These are phyloP conservation scores for Polyporus tsugae DNA, from an alignment of 1,284 basidiomycete genomes.

Conservation along the genomic window DNA sequence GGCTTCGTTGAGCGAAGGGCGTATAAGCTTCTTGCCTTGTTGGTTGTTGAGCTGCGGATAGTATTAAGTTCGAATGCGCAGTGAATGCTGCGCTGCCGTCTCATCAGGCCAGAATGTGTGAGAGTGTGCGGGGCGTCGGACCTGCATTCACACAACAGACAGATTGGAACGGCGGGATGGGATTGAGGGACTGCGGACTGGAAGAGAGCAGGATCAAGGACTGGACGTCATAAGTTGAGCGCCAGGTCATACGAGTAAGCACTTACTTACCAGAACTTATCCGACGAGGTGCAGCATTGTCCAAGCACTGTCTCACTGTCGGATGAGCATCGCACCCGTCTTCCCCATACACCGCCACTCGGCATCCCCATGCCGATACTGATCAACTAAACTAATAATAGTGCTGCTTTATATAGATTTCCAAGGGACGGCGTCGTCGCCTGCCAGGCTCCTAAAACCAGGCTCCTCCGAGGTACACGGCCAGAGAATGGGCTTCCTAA, in stretches of 20 bases:
- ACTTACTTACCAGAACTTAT: not conserved
- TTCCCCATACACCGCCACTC: not conserved
- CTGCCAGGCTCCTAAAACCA: too few species aligned
- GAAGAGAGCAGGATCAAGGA: not conserved
- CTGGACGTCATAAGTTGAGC: not conserved
- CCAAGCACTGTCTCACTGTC: not conserved
- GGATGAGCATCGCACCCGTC: not conserved
- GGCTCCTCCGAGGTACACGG: too few species aligned
- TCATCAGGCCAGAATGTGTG: not conserved
- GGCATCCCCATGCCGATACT: constrained; percentile 1
- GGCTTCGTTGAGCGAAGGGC: not conserved
- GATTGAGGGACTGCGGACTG: not conserved
- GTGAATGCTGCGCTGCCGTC: not conserved
- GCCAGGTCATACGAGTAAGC: not conserved
- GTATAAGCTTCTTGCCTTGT: not conserved
- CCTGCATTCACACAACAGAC: not conserved
- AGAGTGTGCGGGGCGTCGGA: not conserved
- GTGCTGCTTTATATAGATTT: not conserved
- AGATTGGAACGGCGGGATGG: not conserved
- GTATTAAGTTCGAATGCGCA: not conserved
- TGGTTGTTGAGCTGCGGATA: not conserved
- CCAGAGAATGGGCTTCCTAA: too few species aligned
- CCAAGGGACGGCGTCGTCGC: too few species aligned
- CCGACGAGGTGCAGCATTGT: not conserved
- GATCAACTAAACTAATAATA: not conserved